Percentiles rank a stretch among this genome's conserved stretches.
Conservation (phyloP, 768 basidiomycete species). For the Cyclocybe aegerita region DNA sequence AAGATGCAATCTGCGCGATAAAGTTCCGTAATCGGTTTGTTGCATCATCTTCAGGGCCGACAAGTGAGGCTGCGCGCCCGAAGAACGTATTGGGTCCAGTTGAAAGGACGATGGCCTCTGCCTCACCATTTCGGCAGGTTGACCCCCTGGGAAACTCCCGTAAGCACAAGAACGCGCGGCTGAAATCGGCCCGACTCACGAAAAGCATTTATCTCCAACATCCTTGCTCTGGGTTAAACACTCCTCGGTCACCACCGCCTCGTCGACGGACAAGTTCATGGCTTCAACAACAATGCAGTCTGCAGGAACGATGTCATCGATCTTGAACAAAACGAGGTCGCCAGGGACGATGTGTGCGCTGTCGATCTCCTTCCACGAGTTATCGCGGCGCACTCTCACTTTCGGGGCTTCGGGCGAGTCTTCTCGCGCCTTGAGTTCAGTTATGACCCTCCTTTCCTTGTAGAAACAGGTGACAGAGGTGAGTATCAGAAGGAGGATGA, state of each 20-base stretch:
- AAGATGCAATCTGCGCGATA: slow-evolving; percentile 95
- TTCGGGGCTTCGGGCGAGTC: slow-evolving; percentile 94
- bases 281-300: slow-evolving; percentile 97
- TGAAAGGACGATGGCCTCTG: slow-evolving; percentile 97
- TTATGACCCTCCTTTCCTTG: slow-evolving; percentile 95
- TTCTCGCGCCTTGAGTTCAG: slow-evolving; percentile 99
- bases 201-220: slow-evolving; percentile 94
- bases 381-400: slow-evolving; percentile 88
- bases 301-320: slow-evolving; percentile 97
- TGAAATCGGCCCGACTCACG: slow-evolving; percentile 51
- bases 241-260: slow-evolving; percentile 97
- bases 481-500: slow-evolving; percentile 85
- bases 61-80: slow-evolving; percentile 96
- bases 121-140: slow-evolving; percentile 98
- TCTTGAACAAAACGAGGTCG: slow-evolving; percentile 97
- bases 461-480: slow-evolving; percentile 99
- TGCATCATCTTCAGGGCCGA: slow-evolving; percentile 96
- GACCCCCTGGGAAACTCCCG: slow-evolving; percentile 65
- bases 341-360: slow-evolving; percentile 89
- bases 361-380: slow-evolving; percentile 87
- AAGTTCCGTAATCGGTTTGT: slow-evolving; percentile 99
- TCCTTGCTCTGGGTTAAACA: slow-evolving; percentile 93
- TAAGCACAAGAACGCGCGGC: background rate
- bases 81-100: slow-evolving; percentile 99
- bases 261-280: slow-evolving; percentile 97